These are phyloP conservation scores for Hebeloma cylindrosporum DNA, from an alignment of 768 basidiomycete genomes.

Conservation along the genomic window DNA sequence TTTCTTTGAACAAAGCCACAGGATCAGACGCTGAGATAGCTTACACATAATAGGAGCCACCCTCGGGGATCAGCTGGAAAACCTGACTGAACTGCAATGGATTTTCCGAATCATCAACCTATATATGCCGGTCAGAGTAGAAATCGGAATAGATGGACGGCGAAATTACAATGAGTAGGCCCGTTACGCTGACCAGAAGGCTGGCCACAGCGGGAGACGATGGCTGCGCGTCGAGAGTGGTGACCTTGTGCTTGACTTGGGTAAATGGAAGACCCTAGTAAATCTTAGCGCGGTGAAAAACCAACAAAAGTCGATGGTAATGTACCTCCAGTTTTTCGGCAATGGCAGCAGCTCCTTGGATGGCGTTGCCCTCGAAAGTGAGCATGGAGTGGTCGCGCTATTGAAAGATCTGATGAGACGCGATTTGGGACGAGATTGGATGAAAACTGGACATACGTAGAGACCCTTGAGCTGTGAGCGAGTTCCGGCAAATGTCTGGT, in stretches of 20 bases:
- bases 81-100: slow-evolving; percentile 90
- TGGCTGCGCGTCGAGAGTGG: slow-evolving; percentile 88
- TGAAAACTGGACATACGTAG: slow-evolving; percentile 64
- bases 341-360: slow-evolving; percentile 57
- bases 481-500: slow-evolving; percentile 68
- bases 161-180: slow-evolving; percentile 64
- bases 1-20: neutral
- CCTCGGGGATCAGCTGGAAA: slow-evolving; percentile 88
- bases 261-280: slow-evolving; percentile 74
- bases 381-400: slow-evolving; percentile 86
- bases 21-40: slow-evolving; percentile 27
- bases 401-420: slow-evolving; percentile 26
- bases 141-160: neutral
- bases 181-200: slow-evolving; percentile 86
- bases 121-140: slow-evolving; percentile 9
- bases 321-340: slow-evolving; percentile 71
- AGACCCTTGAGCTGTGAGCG: slow-evolving; percentile 57
- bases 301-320: slow-evolving; percentile 1
- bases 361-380: slow-evolving; percentile 67
- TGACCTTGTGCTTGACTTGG: slow-evolving; percentile 77
- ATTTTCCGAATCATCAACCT: slow-evolving; percentile 82
- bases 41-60: slow-evolving; percentile 79
- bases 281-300: neutral
- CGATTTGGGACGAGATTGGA: slow-evolving; percentile 13
- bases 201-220: slow-evolving; percentile 57